A percentile compares a stretch with the other conserved stretches of the same genome.
phyloP scores from a whole-genome alignment of 2,329 filamentous ascomycete species.

The Phialemoniopsis sp. region DNA sequence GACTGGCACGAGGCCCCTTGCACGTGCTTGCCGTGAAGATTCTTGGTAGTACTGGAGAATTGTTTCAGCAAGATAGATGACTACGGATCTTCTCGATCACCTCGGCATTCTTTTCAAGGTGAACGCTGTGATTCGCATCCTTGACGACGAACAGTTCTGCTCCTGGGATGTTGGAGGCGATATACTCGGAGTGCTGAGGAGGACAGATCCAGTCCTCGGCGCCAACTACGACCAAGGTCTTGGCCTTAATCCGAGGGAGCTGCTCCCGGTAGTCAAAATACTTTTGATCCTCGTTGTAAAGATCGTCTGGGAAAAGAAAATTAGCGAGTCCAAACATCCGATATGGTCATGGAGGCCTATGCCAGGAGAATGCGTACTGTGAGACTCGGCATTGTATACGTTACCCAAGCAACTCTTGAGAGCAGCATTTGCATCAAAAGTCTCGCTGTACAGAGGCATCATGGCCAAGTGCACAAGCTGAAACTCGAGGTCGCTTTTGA shows the following conservation, averaged over 20 bases:
- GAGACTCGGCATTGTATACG: constrained; percentile 27
- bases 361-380: constrained; percentile 20
- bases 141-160: constrained; percentile 21
- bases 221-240: constrained; percentile 29
- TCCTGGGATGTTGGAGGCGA: constrained; percentile 17
- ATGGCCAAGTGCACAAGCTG: constrained; percentile 29
- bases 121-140: constrained; percentile 28
- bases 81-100: constrained; percentile 18
- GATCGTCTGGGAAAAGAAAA: constrained; percentile 17
- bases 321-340: background rate
- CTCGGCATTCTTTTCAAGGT: constrained; percentile 24
- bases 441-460: constrained; percentile 28
- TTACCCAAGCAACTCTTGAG: constrained; percentile 20
- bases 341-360: too few relatives aligned
- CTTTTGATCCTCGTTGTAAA: constrained; percentile 28
- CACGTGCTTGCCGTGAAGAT: too few relatives aligned
- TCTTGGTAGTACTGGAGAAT: too few relatives aligned
- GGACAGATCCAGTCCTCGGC: constrained; percentile 35
- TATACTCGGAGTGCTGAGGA: constrained; percentile 23
- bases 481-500: constrained; percentile 30
- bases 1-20: too few relatives aligned
- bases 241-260: constrained; percentile 21
- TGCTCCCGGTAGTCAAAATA: constrained; percentile 29
- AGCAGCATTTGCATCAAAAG: constrained; percentile 24
- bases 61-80: too few relatives aligned